These are phyloP conservation scores for Leucocoprinus birnbaumii DNA, from an alignment of 768 basidiomycete species.

Conservation along the genomic window DNA sequence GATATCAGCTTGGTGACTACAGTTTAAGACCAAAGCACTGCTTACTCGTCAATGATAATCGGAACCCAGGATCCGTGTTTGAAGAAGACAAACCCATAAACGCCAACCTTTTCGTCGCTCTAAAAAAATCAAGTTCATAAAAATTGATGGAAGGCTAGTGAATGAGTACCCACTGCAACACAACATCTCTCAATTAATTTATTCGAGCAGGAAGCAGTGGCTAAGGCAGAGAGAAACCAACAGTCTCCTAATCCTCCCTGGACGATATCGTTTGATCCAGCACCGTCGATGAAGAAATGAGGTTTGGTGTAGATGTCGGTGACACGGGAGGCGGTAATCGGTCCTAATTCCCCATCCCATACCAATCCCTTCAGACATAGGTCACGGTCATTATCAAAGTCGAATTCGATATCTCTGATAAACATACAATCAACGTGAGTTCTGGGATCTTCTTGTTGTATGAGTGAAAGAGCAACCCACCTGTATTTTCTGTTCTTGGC, in stretches of 20 bases:
- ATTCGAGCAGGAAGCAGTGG: slow-evolving; percentile 43
- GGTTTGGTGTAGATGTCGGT: slow-evolving; percentile 54
- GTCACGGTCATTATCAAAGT: slow-evolving; percentile 49
- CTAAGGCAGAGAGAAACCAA: slow-evolving; percentile 53
- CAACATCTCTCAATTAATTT: slow-evolving; percentile 47
- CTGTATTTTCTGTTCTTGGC: slow-evolving; percentile 47
- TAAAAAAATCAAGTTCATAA: no score
- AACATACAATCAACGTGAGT: no score
- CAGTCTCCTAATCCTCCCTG: slow-evolving; percentile 53
- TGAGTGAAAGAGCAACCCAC: no score
- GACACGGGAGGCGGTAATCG: slow-evolving; percentile 30
- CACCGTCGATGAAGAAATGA: slow-evolving; percentile 45
- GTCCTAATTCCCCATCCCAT: slow-evolving; percentile 16
- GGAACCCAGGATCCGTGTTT: slow-evolving; percentile 48
- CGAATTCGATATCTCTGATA: slow-evolving; percentile 60
- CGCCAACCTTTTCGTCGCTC: slow-evolving; percentile 50
- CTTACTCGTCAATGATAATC: slow-evolving; percentile 56
- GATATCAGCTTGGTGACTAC: no score
- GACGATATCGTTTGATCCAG: slow-evolving; percentile 43
- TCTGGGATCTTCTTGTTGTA: no score
- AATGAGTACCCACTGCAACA: slow-evolving; percentile 24
- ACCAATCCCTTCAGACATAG: slow-evolving; percentile 35
- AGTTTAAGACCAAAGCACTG: no score
- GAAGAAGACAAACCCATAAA: slow-evolving; percentile 61
- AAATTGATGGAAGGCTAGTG: no score